Evolutionary conservation across 139 green algal species (phyloP).

Genomic region (Closterium sp.): DNA sequence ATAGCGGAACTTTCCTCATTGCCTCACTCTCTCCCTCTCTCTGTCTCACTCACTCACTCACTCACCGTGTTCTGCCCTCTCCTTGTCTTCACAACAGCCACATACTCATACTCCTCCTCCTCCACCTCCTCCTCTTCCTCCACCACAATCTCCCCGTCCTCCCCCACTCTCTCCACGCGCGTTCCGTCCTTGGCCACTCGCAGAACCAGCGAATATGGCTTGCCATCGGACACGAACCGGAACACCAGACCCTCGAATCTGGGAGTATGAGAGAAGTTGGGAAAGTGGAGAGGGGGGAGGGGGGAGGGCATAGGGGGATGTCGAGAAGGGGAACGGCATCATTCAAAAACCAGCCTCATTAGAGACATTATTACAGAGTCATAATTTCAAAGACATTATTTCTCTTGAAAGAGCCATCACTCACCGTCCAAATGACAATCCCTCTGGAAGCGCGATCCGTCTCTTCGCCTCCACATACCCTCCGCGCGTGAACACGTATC

Average conservation of each 20-base stretch:
- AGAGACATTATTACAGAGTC: too few species aligned
- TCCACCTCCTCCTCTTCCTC: background rate
- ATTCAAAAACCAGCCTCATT: background rate
- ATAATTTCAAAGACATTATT: too few species aligned
- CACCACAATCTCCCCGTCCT: background rate
- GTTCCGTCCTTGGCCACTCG: background rate
- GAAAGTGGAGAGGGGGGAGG: too few species aligned
- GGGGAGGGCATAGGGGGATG: background rate
- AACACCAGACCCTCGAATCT: slow-evolving; percentile 55
- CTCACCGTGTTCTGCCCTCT: background rate
- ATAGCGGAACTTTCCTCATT: too few species aligned
- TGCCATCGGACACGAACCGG: slow-evolving; percentile 70
- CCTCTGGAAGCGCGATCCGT: slow-evolving; percentile 18
- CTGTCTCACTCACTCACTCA: too few species aligned
- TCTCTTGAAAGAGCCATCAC: too few species aligned
- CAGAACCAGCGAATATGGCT: slow-evolving; percentile 76
- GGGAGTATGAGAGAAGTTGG: too few species aligned
- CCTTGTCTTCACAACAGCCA: background rate
- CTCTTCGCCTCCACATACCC: slow-evolving; percentile 32
- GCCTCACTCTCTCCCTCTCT: too few species aligned
- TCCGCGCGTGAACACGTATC: slow-evolving; percentile 43
- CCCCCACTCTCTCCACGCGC: background rate
- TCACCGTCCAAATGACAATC: slow-evolving; percentile 46
- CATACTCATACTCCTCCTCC: background rate
- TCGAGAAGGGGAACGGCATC: background rate